phyloP scores from a whole-genome alignment of 192 early-diverging fungal species.

The Mortierella claussenii region DNA sequence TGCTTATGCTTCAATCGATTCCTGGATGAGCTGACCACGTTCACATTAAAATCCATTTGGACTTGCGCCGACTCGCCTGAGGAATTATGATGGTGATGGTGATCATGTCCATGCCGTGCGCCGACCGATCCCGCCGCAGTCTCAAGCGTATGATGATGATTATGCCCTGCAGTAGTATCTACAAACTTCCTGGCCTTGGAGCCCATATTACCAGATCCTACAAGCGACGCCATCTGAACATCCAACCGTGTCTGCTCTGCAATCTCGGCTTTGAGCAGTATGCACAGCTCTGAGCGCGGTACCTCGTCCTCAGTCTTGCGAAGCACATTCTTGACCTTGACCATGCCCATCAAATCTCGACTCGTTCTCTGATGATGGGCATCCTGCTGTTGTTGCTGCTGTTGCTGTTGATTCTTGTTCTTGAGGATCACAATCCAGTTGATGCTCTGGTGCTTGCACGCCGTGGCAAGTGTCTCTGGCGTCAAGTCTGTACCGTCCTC shows the following conservation, averaged over 20 bases:
- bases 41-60: constrained; percentile 54
- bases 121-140: constrained; percentile 23
- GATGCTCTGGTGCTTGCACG: constrained; percentile 74
- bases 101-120: constrained; percentile 50
- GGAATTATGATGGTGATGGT: constrained; percentile 49
- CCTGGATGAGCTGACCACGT: constrained; percentile 56
- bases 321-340: constrained; percentile 82
- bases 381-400: neutral
- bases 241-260: constrained; percentile 73
- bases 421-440: constrained; percentile 87
- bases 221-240: constrained; percentile 56
- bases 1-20: constrained; percentile 69
- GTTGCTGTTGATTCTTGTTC: constrained; percentile 54
- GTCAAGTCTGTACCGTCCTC: constrained; percentile 77
- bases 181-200: constrained; percentile 13
- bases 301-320: constrained; percentile 78
- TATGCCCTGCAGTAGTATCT: constrained; percentile 11
- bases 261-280: constrained; percentile 72
- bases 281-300: constrained; percentile 61
- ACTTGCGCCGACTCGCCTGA: constrained; percentile 43
- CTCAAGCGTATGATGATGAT: constrained; percentile 22
- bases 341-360: constrained; percentile 50
- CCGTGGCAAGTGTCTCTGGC: constrained; percentile 68
- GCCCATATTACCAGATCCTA: constrained; percentile 34
- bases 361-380: constrained; percentile 16